Evolutionary conservation across 2,329 filamentous ascomycete species (phyloP), one percentile per base, ranked within the genome.

Genomic region (Lachnellula willkommii): DNA sequence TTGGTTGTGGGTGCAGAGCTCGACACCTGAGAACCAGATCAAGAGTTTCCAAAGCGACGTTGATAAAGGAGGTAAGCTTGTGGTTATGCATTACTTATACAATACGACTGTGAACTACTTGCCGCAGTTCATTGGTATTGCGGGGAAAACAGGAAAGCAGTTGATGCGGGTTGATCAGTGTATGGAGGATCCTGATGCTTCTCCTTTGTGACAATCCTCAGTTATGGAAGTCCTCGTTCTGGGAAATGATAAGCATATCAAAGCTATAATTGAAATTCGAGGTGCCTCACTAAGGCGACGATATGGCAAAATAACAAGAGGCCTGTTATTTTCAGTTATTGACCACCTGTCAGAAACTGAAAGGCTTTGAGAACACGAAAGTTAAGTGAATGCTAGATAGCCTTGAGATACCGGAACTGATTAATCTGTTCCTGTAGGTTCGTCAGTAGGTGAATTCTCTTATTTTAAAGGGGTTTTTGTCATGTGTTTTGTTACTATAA

Each of bases 11-110:
- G 84, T 82, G 1, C 72, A 78, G 66, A 79, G 76, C 0, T 65
- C 71, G 45, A 87, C 83, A 3, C 85, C 85, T 1, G 80, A 87
- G 72, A 83, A 83, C 65, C 85, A 88, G 71, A 71, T 87, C 14
- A 80, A 81, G 3, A 82, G 84, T 12, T 88, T 89, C 71, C 77
- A 81, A 66, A 75, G 80, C 3, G 83, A 86, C 66, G 76, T 88
- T 2, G 73, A 75, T 24, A 81, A 78, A 63, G 85, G 85, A 1
- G 85, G 85, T 1, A 77, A 76, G 62, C 71, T 89, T 50, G 82
- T 85, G 0, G 85, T 89, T 12, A 80, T 88, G 78, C 85, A 89
- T 70, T 89, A 87, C 68, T 70, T 88, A 37, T 85, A 83, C 67
- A 77, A 81, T 45, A 79, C 75, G 47, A 89, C 85, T 1, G 84